Conservation (phyloP, 768 basidiomycete species). For the Termitomyces sp. region DNA sequence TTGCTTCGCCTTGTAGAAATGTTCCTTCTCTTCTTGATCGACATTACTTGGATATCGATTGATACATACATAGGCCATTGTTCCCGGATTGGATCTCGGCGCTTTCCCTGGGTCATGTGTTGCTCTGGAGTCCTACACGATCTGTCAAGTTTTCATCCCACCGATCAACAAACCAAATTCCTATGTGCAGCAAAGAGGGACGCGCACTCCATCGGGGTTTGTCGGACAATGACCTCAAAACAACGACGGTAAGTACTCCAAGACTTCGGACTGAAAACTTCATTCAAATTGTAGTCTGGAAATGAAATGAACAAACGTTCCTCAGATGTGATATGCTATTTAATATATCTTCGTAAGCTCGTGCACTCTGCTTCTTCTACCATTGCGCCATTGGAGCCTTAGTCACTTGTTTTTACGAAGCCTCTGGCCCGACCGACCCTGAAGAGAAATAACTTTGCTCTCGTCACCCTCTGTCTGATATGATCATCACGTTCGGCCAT, state of each 20-base stretch:
- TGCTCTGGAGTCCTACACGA: neutral
- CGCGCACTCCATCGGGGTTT: neutral
- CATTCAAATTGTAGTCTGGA: neutral
- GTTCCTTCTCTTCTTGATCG: conserved; percentile 1
- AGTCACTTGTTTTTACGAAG: neutral
- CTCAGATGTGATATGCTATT: neutral
- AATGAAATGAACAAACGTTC: neutral
- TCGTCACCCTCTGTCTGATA: neutral
- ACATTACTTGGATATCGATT: neutral
- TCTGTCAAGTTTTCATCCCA: neutral
- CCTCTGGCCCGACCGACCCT: neutral
- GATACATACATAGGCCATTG: neutral
- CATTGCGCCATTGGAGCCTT: neutral
- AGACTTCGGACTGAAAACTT: neutral
- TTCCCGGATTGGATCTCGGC: neutral
- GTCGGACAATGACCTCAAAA: neutral
- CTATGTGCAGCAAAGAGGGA: neutral
- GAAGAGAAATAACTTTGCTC: neutral
- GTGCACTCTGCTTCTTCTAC: neutral
- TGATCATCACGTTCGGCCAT: neutral
- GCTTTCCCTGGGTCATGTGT: neutral
- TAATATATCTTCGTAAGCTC: neutral
- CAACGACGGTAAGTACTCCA: neutral
- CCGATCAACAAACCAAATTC: neutral
- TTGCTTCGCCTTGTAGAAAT: neutral